Conservation (phyloP, 441 rosid genomes). For the Biscutella auriculata region DNA sequence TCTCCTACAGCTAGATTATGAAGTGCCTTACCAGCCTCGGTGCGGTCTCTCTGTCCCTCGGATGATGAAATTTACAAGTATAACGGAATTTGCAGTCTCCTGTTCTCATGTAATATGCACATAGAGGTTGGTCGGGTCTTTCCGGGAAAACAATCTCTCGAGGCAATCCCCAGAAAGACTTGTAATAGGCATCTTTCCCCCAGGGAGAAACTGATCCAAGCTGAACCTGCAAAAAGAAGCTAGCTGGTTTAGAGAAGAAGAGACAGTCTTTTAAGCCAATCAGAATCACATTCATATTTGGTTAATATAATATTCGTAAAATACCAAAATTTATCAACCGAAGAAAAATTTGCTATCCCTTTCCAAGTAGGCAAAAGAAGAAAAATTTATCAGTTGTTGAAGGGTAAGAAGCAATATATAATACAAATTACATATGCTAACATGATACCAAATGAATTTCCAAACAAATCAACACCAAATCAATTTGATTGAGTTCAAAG, state of each 20-base stretch:
- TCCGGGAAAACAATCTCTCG: constrained; percentile 71
- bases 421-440: no score
- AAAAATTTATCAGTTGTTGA: not conserved
- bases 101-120: constrained; percentile 62
- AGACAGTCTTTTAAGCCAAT: no score
- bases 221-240: not conserved
- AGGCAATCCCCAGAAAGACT: no score
- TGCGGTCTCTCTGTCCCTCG: constrained; percentile 33
- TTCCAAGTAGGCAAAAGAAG: no score
- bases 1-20: not conserved
- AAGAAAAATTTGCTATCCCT: no score
- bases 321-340: no score
- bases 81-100: constrained; percentile 75
- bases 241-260: not conserved
- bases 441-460: no score
- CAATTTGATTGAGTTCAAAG: not conserved
- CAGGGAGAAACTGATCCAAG: no score
- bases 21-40: not conserved
- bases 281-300: no score
- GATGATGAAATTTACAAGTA: constrained; percentile 69
- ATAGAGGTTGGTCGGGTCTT: constrained; percentile 80
- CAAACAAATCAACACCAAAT: not conserved
- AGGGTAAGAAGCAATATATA: not conserved
- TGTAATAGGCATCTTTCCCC: no score
- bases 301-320: no score